Conservation (phyloP, 2,329 filamentous ascomycete genomes). For the Sporothrix dimorphospora region DNA sequence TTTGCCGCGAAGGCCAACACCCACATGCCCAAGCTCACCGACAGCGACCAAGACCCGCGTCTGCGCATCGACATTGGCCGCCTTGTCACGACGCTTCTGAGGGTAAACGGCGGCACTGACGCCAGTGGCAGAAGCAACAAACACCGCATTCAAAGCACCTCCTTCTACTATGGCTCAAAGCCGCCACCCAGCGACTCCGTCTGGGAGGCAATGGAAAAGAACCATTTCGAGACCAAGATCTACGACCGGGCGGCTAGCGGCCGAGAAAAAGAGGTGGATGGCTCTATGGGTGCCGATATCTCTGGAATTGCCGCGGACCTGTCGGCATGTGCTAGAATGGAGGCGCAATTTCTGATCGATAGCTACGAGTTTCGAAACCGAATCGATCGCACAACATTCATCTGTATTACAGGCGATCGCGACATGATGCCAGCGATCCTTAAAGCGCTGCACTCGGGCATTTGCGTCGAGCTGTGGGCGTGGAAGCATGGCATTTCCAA, state of each 20-base stretch:
- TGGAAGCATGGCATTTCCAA: constrained; percentile 36
- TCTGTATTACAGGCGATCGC: constrained; percentile 37
- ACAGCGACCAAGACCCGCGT: constrained; percentile 35
- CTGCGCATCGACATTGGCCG: constrained; percentile 28
- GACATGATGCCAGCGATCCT: constrained; percentile 37
- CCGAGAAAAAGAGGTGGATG: constrained; percentile 40
- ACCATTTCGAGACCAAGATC: neutral
- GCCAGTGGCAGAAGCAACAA: neutral
- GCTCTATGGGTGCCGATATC: constrained; percentile 36
- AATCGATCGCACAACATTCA: constrained; percentile 32
- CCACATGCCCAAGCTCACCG: constrained; percentile 35
- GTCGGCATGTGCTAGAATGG: neutral
- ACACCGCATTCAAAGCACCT: neutral
- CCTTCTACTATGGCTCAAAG: constrained; percentile 7
- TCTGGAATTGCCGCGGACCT: constrained; percentile 31
- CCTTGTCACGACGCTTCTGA: neutral
- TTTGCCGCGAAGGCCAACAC: constrained; percentile 33
- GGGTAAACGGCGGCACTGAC: neutral
- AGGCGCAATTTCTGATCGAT: neutral
- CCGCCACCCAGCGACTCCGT: constrained; percentile 25
- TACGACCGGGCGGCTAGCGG: constrained; percentile 1
- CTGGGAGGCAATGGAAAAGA: neutral
- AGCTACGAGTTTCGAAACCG: neutral
- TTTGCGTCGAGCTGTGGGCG: constrained; percentile 38
- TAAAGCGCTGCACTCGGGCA: constrained; percentile 31